Conservation (phyloP, 2,329 filamentous ascomycete genomes). For the Colletotrichum chrysophilum region DNA sequence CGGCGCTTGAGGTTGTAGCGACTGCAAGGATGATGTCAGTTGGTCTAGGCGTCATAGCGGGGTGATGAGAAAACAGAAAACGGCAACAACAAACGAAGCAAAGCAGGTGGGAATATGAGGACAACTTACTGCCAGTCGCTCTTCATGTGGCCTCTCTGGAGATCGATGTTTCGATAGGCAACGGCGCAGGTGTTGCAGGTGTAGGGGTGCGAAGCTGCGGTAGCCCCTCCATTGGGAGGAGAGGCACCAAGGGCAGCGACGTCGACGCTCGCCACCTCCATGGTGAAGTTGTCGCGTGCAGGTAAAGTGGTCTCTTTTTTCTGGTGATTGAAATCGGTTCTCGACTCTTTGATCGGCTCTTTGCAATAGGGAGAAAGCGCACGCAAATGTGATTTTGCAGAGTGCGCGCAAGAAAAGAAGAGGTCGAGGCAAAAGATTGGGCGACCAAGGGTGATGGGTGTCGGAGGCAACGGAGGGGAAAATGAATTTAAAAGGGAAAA, state of each 20-base stretch:
- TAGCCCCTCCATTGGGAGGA: constrained; percentile 32
- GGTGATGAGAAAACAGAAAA: not conserved
- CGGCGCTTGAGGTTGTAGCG: constrained; percentile 96
- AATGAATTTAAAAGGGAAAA: constrained; percentile 24
- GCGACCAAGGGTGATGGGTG: not conserved
- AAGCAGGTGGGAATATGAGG: not conserved
- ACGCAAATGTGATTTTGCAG: not conserved
- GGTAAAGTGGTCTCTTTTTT: not conserved
- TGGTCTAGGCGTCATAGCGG: not conserved
- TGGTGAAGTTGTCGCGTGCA: constrained; percentile 31
- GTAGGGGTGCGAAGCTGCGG: constrained; percentile 75
- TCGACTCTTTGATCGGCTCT: not conserved
- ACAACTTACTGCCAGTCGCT: constrained; percentile 93
- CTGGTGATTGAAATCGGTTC: not conserved
- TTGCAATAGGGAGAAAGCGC: not conserved
- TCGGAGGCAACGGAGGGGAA: constrained; percentile 18
- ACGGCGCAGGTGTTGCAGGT: constrained; percentile 99
- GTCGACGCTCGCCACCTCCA: constrained; percentile 46
- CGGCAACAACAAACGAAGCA: not conserved
- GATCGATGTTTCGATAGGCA: constrained; percentile 90
- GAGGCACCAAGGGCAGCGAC: constrained; percentile 19
- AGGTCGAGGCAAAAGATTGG: not conserved
- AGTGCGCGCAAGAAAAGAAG: not conserved
- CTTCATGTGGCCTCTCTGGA: constrained; percentile 96
- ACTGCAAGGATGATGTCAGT: constrained; percentile 47